Base-by-base conservation (phyloP, 768 basidiomycete genomes). In the Termitomyces bulborhizus region DNA sequence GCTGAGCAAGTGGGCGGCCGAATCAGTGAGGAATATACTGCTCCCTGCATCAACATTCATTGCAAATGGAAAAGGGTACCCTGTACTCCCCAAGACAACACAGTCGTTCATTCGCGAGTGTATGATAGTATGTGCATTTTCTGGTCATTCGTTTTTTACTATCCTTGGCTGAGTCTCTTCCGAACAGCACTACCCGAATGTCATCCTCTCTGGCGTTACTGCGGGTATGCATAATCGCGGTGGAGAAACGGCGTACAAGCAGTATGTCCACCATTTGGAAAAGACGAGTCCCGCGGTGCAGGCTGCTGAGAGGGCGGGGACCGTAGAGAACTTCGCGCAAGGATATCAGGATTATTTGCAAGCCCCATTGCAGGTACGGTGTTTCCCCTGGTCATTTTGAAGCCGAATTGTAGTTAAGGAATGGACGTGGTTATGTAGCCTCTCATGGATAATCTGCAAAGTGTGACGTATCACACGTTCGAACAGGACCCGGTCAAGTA, bases 401-500 rank as follows among this genome's bases (percentile, higher is more conserved):
- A 46, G 34, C 44, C 45, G 13, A 31, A 12, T 27, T 3, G 1
- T 46, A 44, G 15, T 48, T 40, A 32, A 51, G 57, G 65, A 45
- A 43, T 56, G 16, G 18, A 16, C 13, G 44, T 29, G 16, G 16
- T 47, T 48, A 53, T 57, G 53, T 62, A 95, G 90, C 97, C 97
- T 24, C 70, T 99, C 63, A 96, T 96, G 94, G 96, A 99, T 65
- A 95, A 99, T 71, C 72, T 99, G 53, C 92, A 91, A 65, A 95
- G 93, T 62, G 82, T 88, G 60, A 98, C 94, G 11, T 99, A 99
- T 69, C 93, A 98, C 66, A 93, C 92, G 2, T 99, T 99, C 65
- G 97, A 99, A 66, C 84, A 93, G 67, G 97, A 98, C 73, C 96
- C 97, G 3, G 86, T 98, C 57, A 99, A 99, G 70, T 99, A 99